phyloP scores from a whole-genome alignment of 208 protist species.

The Trypanosoma mega region DNA sequence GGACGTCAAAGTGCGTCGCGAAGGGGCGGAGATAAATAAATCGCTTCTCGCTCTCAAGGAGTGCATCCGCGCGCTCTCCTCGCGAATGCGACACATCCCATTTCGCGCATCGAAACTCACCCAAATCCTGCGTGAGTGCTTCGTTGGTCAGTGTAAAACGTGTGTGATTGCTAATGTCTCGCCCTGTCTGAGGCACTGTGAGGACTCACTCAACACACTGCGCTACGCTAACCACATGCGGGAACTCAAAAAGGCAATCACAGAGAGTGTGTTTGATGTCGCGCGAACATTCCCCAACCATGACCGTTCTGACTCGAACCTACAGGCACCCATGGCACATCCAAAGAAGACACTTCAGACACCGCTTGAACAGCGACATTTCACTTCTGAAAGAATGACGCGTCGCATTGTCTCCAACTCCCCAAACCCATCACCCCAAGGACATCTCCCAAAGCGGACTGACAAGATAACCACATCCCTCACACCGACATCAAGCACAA shows the following conservation, averaged over 20 bases:
- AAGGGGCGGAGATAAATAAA: constrained; percentile 98
- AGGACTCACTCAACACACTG: constrained; percentile 97
- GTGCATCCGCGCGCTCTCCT: constrained; percentile 95
- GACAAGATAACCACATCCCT: too few relatives aligned
- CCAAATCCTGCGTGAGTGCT: constrained; percentile 93
- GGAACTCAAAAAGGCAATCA: constrained; percentile 60
- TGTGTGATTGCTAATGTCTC: constrained; percentile 94
- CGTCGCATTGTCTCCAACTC: too few relatives aligned
- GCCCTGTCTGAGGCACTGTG: constrained; percentile 81
- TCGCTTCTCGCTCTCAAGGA: constrained; percentile 97
- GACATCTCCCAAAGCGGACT: too few relatives aligned
- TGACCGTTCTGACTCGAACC: too few relatives aligned
- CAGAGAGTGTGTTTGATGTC: too few relatives aligned
- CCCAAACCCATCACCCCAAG: too few relatives aligned
- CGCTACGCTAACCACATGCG: constrained; percentile 96
- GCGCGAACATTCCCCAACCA: constrained; percentile 70
- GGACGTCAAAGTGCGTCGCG: constrained; percentile 88
- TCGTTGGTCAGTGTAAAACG: constrained; percentile 92
- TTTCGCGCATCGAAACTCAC: constrained; percentile 97
- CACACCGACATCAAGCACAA: too few relatives aligned
- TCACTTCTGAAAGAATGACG: too few relatives aligned
- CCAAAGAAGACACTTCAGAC: too few relatives aligned
- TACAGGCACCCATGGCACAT: too few relatives aligned
- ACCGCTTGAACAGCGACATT: too few relatives aligned
- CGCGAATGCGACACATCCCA: constrained; percentile 91